Evolutionary conservation across 2,329 filamentous ascomycete genomes (phyloP).

Genomic region (Lasiodiplodia hormozganensis): DNA sequence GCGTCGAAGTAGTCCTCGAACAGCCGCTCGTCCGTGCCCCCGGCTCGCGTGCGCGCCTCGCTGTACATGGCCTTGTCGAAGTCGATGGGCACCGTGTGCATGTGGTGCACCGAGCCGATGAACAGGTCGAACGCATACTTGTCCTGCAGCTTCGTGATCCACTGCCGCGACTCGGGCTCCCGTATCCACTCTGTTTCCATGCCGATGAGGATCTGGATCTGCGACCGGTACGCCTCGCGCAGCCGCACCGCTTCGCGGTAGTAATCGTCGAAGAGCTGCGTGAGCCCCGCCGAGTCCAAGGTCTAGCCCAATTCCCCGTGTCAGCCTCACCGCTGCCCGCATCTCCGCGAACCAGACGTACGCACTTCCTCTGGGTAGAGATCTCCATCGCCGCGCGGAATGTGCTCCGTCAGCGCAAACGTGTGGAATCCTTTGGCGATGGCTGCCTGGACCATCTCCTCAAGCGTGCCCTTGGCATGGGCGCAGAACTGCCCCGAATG

Average conservation of each 20-base stretch:
- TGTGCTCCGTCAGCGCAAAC: conserved; percentile 92
- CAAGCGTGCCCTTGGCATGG: conserved; percentile 84
- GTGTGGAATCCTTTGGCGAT: conserved; percentile 80
- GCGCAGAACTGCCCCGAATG: conserved; percentile 98
- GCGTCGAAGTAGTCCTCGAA: conserved; percentile 87
- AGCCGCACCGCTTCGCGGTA: conserved; percentile 77
- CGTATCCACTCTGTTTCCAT: conserved; percentile 96
- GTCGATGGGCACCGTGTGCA: conserved; percentile 86
- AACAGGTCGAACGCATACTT: conserved; percentile 82
- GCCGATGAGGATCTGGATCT: conserved; percentile 83
- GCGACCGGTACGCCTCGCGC: conserved; percentile 69
- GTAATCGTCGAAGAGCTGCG: conserved; percentile 71
- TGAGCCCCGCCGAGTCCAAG: conserved; percentile 37
- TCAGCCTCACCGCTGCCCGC: conserved; percentile 7
- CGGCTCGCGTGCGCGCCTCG: conserved; percentile 62
- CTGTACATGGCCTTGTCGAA: conserved; percentile 75
- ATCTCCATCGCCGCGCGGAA: conserved; percentile 80
- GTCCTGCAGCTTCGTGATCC: conserved; percentile 66
- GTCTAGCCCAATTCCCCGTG: conserved; percentile 5
- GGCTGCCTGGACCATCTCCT: conserved; percentile 81
- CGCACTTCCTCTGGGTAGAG: conserved; percentile 89
- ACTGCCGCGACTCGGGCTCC: conserved; percentile 61
- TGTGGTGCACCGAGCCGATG: conserved; percentile 91
- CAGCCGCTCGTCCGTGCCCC: conserved; percentile 68
- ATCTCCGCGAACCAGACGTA: conserved; percentile 7